Percentiles rank a stretch among this genome's conserved stretches.
Evolutionary conservation across 2,329 filamentous ascomycete genomes (phyloP).

Genomic region (Monilinia polystroma): DNA sequence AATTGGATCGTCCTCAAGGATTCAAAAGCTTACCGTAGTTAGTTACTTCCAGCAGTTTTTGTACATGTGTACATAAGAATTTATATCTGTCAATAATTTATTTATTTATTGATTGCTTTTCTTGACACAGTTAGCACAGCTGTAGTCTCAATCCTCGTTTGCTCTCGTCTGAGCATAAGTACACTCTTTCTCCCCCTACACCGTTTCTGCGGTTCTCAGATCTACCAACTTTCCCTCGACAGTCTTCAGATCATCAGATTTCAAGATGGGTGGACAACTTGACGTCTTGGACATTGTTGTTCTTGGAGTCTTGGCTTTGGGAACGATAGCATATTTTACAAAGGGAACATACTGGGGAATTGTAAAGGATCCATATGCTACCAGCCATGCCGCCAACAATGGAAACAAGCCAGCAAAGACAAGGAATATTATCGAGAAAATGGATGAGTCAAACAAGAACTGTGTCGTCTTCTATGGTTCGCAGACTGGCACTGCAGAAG

Average conservation of each 20-base stretch:
- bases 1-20: constrained; percentile 10
- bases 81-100: constrained; percentile 10
- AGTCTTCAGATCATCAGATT: not conserved
- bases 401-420: constrained; percentile 78
- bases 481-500: constrained; percentile 96
- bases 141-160: not conserved
- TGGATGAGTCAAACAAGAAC: constrained; percentile 95
- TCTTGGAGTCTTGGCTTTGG: constrained; percentile 78
- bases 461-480: constrained; percentile 98
- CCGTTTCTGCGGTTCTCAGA: not conserved
- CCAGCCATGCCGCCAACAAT: constrained; percentile 66
- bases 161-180: constrained; percentile 31
- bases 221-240: not conserved
- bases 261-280: constrained; percentile 74
- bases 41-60: constrained; percentile 2
- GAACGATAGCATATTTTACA: constrained; percentile 93
- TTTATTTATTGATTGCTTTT: not conserved
- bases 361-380: constrained; percentile 83
- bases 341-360: constrained; percentile 94
- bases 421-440: constrained; percentile 89
- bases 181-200: not conserved
- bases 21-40: constrained; percentile 15
- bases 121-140: constrained; percentile 16
- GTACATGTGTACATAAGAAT: constrained; percentile 23
- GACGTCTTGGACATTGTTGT: constrained; percentile 95